Base-by-base conservation (phyloP, 2,329 filamentous ascomycete species). In the Blastomyces gilchristii region DNA sequence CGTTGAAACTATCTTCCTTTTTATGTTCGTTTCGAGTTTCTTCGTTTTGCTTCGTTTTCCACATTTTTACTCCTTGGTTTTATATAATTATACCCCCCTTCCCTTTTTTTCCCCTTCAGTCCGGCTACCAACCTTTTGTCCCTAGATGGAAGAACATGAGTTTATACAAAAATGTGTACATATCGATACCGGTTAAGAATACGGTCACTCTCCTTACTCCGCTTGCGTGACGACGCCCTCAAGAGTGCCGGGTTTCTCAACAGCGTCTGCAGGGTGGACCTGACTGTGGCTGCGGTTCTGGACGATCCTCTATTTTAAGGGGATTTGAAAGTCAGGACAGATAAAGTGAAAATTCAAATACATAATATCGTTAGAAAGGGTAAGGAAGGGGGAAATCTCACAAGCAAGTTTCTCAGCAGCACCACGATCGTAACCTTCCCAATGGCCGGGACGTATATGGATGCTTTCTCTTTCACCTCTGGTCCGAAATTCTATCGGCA, bases 351-450 rank as follows among this genome's bases (percentile, higher is more conserved):
- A 58, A 22, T 45, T 47, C 25, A 28, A n/a, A 39, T 18, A 11
- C 3, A 28, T 28, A 43, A 22, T 5, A 3, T 47, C 5, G 25
- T 60, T 41, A 63, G 50, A 41, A 31, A 11, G 39, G 49, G 25
- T 12, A 45, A n/a, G 7, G 53, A 11, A 14, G 9, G 14, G 22
- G 16, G 14, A 9, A 16, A 37, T 83, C 87, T 78, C 78, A 94
- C 90, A 72, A 97, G 82, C 45, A 97, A 78, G 73, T 99, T 99
- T 63, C 94, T 83, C 71, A 97, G 79, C 64, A 99, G 78, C 43
- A 97, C 87, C 18, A 93, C 90, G 73, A 97, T 97, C 0, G 94
- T 99, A 58, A 97, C 93, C 80, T 97, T 99, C 69, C 94, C 94
- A 68, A 97, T 95, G 0, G 93, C 94, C 1, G 94, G 94, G 22